Percentiles rank a stretch among this genome's conserved stretches.
phyloP scores from a whole-genome alignment of 495 filamentous ascomycete genomes.

The Penicillium samsonianum region DNA sequence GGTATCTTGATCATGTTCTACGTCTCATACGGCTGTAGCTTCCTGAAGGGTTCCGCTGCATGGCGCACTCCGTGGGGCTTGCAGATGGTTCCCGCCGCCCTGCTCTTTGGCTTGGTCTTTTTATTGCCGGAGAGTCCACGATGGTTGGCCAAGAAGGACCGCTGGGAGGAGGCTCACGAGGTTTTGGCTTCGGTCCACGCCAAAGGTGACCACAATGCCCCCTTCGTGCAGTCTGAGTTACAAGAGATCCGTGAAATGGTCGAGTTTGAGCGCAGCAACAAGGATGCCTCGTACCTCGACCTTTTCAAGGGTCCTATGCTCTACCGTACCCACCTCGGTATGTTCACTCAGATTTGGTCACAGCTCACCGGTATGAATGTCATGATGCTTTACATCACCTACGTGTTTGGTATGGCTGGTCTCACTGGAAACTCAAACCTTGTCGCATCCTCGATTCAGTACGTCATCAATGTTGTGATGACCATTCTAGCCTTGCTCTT shows the following conservation, averaged over 20 bases:
- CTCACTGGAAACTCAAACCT: slow-evolving; percentile 54
- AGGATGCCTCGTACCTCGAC: slow-evolving; percentile 67
- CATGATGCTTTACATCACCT: slow-evolving; percentile 71
- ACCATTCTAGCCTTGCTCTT: slow-evolving; percentile 57
- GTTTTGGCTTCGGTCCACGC: slow-evolving; percentile 67
- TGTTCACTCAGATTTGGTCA: slow-evolving; percentile 83
- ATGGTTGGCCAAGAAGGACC: slow-evolving; percentile 71
- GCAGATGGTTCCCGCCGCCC: slow-evolving; percentile 67
- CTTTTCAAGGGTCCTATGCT: slow-evolving; percentile 71
- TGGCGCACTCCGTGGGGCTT: slow-evolving; percentile 77
- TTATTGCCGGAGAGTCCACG: slow-evolving; percentile 72
- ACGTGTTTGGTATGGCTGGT: slow-evolving; percentile 74
- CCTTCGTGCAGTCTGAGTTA: slow-evolving; percentile 65
- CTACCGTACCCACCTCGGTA: slow-evolving; percentile 70
- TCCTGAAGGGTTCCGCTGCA: slow-evolving; percentile 57
- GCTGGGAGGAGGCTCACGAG: slow-evolving; percentile 65
- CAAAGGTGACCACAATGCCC: slow-evolving; percentile 58
- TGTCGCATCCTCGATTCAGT: slow-evolving; percentile 73
- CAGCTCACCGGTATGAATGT: slow-evolving; percentile 86
- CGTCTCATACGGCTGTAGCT: slow-evolving; percentile 51
- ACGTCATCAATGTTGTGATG: slow-evolving; percentile 60
- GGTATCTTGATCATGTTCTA: slow-evolving; percentile 78
- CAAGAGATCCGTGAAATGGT: slow-evolving; percentile 68
- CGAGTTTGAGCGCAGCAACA: slow-evolving; percentile 65
- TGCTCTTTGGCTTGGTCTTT: slow-evolving; percentile 60